Percentiles rank a stretch among this genome's conserved stretches.
phyloP scores from a whole-genome alignment of 2,329 filamentous ascomycete species.

The Furcasterigmium furcatum region DNA sequence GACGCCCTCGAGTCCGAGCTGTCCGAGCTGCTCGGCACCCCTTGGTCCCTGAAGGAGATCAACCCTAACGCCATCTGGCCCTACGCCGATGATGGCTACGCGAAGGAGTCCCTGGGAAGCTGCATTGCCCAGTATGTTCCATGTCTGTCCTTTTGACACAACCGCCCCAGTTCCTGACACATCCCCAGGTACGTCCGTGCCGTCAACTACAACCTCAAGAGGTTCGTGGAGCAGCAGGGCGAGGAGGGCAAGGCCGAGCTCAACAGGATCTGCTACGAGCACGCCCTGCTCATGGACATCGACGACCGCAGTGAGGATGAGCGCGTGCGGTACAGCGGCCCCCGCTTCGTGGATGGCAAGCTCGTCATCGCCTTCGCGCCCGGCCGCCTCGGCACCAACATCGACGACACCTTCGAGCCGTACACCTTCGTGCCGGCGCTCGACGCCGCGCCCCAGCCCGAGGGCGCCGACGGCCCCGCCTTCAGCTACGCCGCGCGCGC shows the following conservation, averaged over 20 bases:
- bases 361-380: slow-evolving; percentile 46
- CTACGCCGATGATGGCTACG: slow-evolving; percentile 39
- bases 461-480: no score
- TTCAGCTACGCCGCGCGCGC: slow-evolving; percentile 41
- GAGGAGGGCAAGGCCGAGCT: slow-evolving; percentile 40
- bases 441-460: slow-evolving; percentile 35
- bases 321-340: slow-evolving; percentile 39
- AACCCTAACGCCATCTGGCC: slow-evolving; percentile 43
- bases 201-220: slow-evolving; percentile 35
- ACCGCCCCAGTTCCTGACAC: neutral
- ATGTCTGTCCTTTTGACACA: no score
- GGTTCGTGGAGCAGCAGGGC: no score
- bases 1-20: slow-evolving; percentile 37
- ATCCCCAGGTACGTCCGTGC: slow-evolving; percentile 37
- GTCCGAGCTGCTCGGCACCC: slow-evolving; percentile 38
- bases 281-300: slow-evolving; percentile 42
- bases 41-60: slow-evolving; percentile 49
- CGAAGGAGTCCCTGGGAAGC: slow-evolving; percentile 36
- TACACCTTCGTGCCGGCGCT: slow-evolving; percentile 38
- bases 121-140: no score
- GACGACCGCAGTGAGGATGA: slow-evolving; percentile 34
- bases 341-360: slow-evolving; percentile 38
- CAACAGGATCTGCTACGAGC: slow-evolving; percentile 40
- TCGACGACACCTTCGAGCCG: slow-evolving; percentile 30
- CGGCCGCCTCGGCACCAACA: slow-evolving; percentile 41